Evolutionary conservation across 441 rosid genomes (phyloP).

Genomic region (Kokia cookei): DNA sequence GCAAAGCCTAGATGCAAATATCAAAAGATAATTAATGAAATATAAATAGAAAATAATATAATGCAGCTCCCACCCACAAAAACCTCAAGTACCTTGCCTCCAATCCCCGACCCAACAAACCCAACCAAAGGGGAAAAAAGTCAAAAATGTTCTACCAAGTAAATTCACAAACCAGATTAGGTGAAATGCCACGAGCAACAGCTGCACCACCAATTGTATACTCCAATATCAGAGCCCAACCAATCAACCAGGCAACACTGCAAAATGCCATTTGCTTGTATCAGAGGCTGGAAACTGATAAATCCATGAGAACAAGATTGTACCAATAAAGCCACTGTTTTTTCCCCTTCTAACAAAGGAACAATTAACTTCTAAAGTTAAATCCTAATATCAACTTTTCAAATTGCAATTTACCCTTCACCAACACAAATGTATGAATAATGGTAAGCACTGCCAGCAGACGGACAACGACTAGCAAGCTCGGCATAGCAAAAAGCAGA

Average conservation of each 20-base stretch:
- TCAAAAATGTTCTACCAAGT: not conserved
- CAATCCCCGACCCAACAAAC: not conserved
- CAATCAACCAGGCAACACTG: constrained; percentile 95
- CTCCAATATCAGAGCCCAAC: constrained; percentile 93
- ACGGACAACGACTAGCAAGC: constrained; percentile 93
- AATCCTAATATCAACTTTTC: too few species aligned
- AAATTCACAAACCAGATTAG: constrained; percentile 66
- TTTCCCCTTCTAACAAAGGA: too few species aligned
- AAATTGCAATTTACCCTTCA: constrained; percentile 62
- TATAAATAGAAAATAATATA: not conserved
- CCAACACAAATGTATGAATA: constrained; percentile 94
- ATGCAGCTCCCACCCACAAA: not conserved
- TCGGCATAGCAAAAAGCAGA: constrained; percentile 98
- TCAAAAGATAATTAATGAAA: not conserved
- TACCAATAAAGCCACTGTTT: not conserved
- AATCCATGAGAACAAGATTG: not conserved
- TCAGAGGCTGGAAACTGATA: not conserved
- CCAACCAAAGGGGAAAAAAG: not conserved
- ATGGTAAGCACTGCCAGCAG: constrained; percentile 99
- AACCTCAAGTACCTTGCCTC: not conserved
- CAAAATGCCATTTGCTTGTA: constrained; percentile 5
- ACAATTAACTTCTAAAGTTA: too few species aligned
- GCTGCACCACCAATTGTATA: constrained; percentile 95
- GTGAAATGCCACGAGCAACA: constrained; percentile 97
- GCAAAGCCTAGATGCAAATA: constrained; percentile 52